These are phyloP conservation scores for Phytophthora cajani DNA, from an alignment of 352 stramenopile genomes.

Conservation along the genomic window DNA sequence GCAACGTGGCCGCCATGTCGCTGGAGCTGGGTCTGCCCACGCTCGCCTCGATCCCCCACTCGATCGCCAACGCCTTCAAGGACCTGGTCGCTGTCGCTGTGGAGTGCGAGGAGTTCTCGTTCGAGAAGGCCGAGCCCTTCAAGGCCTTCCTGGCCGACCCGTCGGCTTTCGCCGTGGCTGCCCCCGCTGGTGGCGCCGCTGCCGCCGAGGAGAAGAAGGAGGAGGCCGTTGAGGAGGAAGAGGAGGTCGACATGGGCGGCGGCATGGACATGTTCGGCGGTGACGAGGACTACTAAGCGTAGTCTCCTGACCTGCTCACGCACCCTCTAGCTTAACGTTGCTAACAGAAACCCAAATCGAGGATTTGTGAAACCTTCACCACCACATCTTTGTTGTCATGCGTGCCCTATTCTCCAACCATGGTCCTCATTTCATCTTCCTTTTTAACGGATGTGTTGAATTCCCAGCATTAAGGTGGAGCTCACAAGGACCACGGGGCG, in stretches of 20 bases:
- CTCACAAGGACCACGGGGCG: not conserved
- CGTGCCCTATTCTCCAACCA: no score
- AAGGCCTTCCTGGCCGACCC: conserved; percentile 97
- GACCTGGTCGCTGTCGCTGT: conserved; percentile 96
- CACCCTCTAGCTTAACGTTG: conserved; percentile 23
- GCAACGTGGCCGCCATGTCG: conserved; percentile 95
- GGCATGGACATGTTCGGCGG: conserved; percentile 90
- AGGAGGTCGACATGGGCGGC: conserved; percentile 86
- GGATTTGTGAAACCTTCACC: conserved; percentile 20
- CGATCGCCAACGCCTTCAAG: conserved; percentile 99
- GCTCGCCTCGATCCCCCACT: conserved; percentile 98
- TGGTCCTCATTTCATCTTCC: no score
- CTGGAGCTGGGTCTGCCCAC: conserved; percentile 97
- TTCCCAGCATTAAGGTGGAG: no score
- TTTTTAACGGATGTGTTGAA: no score
- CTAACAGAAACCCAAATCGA: conserved; percentile 35
- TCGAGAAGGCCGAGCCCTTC: conserved; percentile 97
- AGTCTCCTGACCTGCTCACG: not conserved
- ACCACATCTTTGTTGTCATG: not conserved
- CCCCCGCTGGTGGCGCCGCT: conserved; percentile 83
- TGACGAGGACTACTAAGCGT: conserved; percentile 74
- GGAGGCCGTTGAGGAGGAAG: conserved; percentile 78
- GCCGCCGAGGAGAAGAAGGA: conserved; percentile 62
- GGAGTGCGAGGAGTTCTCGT: conserved; percentile 96
- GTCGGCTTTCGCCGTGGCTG: conserved; percentile 92